Percentiles rank a stretch among this genome's conserved stretches.
These are phyloP conservation scores for Aspergillus sp. DNA, from an alignment of 2,329 filamentous ascomycete genomes.

Conservation along the genomic window DNA sequence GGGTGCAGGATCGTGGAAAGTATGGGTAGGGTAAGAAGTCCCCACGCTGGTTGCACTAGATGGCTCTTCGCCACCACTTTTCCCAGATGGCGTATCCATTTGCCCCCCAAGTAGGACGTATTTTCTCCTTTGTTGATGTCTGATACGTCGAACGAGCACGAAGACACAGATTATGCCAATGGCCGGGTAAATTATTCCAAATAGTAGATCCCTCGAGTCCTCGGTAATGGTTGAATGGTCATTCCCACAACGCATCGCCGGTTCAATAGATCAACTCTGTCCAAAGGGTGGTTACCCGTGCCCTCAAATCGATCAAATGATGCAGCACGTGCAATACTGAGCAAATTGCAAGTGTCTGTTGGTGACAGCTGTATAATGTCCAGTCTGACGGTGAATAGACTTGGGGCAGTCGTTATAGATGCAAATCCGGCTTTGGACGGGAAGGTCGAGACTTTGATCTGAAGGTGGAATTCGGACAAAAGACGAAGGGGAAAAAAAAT, in stretches of 20 bases:
- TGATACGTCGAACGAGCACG: conserved; percentile 19
- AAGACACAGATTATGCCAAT: conserved; percentile 19
- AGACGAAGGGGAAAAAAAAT: not conserved
- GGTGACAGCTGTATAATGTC: not conserved
- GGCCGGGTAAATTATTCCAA: conserved; percentile 18
- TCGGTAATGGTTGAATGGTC: conserved; percentile 7
- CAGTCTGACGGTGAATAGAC: not conserved
- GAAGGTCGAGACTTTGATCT: not conserved
- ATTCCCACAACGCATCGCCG: conserved; percentile 19
- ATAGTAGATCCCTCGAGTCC: conserved; percentile 10
- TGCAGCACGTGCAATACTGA: not conserved
- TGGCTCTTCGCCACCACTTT: conserved; percentile 18
- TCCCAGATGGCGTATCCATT: conserved; percentile 23
- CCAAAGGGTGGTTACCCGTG: conserved; percentile 1
- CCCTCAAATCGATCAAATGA: not conserved
- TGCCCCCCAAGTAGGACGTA: conserved; percentile 13
- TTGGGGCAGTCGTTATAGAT: not conserved
- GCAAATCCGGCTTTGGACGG: not conserved
- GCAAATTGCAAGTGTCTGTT: not conserved
- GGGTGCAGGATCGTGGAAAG: conserved; percentile 1
- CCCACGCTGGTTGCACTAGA: conserved; percentile 11
- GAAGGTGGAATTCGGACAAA: not conserved
- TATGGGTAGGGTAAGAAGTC: conserved; percentile 5
- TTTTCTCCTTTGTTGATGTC: conserved; percentile 15
- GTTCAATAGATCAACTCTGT: conserved; percentile 10